Base-by-base conservation (phyloP, 2,329 filamentous ascomycete species). In the Eutypa lata region DNA sequence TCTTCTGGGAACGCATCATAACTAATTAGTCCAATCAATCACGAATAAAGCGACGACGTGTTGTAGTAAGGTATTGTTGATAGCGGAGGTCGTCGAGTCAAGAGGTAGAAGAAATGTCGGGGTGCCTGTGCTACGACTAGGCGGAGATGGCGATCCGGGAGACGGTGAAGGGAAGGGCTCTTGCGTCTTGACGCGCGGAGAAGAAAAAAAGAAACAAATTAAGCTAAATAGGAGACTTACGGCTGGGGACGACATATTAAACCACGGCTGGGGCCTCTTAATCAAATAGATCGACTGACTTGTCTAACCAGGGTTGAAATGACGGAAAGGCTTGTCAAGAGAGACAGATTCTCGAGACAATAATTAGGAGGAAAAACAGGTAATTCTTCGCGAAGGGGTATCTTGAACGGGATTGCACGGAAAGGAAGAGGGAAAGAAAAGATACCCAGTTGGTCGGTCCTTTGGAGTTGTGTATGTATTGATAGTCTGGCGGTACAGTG, bases 1-100 rank as follows among this genome's bases (percentile, higher is more conserved):
- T 94, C 77, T 95, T 90, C 86, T 91, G 74, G 57, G 66, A 66
- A 60, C 63, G 62, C 66, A 67, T 60, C 54, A 52, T 59, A 57
- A 52, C 52, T 22, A 35, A 57, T 64, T 63, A 65, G 62, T 52
- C 28, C 13, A 53, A 50, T 44, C n/a, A n/a, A 51, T 52, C 33
- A 31, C 31, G 42, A 28, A 49, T 26, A 31, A 38, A 13, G 47
- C 24, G 21, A 47, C 16, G 48, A 24, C 45, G 28, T 42, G 49
- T 49, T 28, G 38, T 28, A 28, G 18, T 37, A 42, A 10, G 13
- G 42, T 45, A 16, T 45, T 28, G 42, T 28, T 45, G 22, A 14
- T 26, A 28, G 48, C 37, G 50, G 51, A 59, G 49, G 53, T 54
- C 51, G 53, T 54, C 51, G 51, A 56, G 55, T 53, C 28, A n/a